Base-by-base conservation (phyloP, 176 grass and related monocot species). In the Elaeis guineensis region DNA sequence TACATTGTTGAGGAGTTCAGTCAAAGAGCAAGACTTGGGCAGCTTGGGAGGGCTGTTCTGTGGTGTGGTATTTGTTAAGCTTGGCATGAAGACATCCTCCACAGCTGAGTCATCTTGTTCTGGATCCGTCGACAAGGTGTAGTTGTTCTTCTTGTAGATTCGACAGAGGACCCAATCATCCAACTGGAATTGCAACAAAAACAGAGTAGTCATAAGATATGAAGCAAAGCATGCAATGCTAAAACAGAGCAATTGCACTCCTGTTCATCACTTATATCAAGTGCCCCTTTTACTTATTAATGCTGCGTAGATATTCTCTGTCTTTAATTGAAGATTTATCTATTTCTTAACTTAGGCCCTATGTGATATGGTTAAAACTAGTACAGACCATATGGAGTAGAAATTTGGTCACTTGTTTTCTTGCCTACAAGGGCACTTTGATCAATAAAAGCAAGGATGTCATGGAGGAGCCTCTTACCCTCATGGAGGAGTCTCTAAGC, bases 1-100 rank as follows among this genome's bases (percentile, higher is more conserved):
- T 12, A 85, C 19, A 55, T 21, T 69, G 59, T 73, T 67, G 71
- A 90, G 51, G 22, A 90, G 82, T 7, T 85, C 86, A 0, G 84
- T 86, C 24, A 86, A 58, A 19, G 82, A 82, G 67, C 55, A 76
- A 0, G 86, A 81, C 35, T 79, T 79, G 51, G 39, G 68, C 8
- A 80, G 66, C 21, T 12, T 72, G 51, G 30, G 17, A 44, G 35
- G 35, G 35, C 6, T 44, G 35, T 14, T 44, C 35, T 44, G 35
- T 44, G 35, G 35, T 44, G 35, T 44, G 8, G 35, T 44, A 19
- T 9, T 57, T 5, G 19, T 11, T 17, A 26, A n/a, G 8, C 53
- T 58, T 17, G 66, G 16, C 12, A 49, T 24, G 30, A 49, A 57
- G 18, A 29, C 29, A 20, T 85, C 73, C 52, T 89, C 74, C 19